Conservation (phyloP, 73 alveolate genomes). For the Tetrahymena malaccensis region DNA sequence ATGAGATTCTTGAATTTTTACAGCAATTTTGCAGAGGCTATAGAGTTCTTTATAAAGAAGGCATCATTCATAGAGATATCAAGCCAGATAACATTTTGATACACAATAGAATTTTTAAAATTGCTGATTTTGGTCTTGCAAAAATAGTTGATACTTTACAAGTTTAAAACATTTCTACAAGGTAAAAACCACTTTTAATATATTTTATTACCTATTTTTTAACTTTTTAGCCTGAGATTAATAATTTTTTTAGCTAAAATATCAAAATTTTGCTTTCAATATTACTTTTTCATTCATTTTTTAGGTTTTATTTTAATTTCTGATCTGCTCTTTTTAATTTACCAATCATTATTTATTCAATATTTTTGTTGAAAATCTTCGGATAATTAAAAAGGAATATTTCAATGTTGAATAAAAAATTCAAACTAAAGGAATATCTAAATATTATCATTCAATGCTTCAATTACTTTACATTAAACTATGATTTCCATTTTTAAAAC, state of each 20-base stretch:
- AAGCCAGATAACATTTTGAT: slow-evolving; percentile 34
- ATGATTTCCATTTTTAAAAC: no score
- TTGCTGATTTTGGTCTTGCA: slow-evolving; percentile 43
- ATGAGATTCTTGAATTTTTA: slow-evolving; percentile 16
- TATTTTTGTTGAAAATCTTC: neutral
- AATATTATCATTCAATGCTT: no score
- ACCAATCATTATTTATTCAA: no score
- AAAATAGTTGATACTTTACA: slow-evolving; percentile 16
- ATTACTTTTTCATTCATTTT: neutral
- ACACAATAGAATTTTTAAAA: slow-evolving; percentile 30
- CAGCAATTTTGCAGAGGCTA: slow-evolving; percentile 39
- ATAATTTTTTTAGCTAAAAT: no score
- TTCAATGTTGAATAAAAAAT: no score
- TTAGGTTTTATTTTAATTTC: neutral
- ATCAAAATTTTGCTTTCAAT: no score
- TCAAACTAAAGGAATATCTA: neutral
- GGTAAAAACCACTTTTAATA: neutral
- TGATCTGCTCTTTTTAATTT: neutral
- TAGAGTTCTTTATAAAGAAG: slow-evolving; percentile 12
- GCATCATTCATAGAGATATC: slow-evolving; percentile 36
- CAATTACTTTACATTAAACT: no score
- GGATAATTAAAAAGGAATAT: no score
- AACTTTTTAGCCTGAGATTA: neutral
- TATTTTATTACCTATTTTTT: neutral
- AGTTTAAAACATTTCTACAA: neutral